Percentiles rank a stretch among this genome's conserved stretches.
Conservation (phyloP, 441 rosid species). For the Erodium trifolium region DNA sequence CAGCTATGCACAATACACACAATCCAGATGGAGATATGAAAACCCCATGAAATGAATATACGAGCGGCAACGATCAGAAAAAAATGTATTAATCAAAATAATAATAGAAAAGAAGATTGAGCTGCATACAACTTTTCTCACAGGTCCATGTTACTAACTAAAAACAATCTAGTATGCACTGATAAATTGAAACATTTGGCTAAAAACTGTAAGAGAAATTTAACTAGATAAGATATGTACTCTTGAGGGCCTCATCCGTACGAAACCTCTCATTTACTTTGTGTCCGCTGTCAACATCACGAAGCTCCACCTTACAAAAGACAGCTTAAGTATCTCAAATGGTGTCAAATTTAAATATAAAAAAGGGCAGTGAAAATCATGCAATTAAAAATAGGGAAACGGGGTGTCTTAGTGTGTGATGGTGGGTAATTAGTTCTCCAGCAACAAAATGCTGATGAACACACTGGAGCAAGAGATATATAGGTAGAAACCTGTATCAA, state of each 20-base stretch:
- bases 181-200: constrained; percentile 5
- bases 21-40: background rate
- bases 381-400: no score
- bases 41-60: background rate
- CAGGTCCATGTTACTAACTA: background rate
- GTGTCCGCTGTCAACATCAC: constrained; percentile 78
- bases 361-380: no score
- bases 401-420: no score
- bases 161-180: constrained; percentile 3
- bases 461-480: background rate
- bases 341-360: no score
- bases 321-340: constrained; percentile 6
- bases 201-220: constrained; percentile 7
- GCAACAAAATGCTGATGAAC: background rate
- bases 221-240: constrained; percentile 35
- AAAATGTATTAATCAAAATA: background rate
- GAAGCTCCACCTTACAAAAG: constrained; percentile 64
- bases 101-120: background rate
- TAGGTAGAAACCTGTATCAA: constrained; percentile 53
- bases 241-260: constrained; percentile 79
- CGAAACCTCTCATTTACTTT: constrained; percentile 79
- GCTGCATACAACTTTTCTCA: background rate
- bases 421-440: background rate
- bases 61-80: background rate
- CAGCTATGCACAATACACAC: background rate